Percentiles rank a stretch among this genome's conserved stretches.
These are phyloP conservation scores for Tritrichomonas musculus DNA, from an alignment of 208 protist species.

Conservation along the genomic window DNA sequence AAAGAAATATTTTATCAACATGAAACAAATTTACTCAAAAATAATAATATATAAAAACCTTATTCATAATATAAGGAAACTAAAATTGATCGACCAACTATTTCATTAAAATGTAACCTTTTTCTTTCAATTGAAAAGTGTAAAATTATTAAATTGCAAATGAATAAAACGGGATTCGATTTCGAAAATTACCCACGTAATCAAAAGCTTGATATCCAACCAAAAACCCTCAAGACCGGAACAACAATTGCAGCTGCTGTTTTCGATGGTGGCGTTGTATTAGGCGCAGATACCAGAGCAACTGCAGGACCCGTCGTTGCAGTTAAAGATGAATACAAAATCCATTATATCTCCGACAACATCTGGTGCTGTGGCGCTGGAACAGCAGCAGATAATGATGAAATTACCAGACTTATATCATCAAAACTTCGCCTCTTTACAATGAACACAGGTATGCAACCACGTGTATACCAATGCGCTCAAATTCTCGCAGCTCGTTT, in stretches of 20 bases:
- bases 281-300: constrained; percentile 98
- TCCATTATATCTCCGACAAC: constrained; percentile 99
- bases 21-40: no score
- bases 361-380: constrained; percentile 99
- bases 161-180: not conserved
- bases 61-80: no score
- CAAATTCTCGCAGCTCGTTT: constrained; percentile 92
- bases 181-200: not conserved
- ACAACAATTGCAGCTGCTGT: constrained; percentile 98
- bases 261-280: constrained; percentile 95
- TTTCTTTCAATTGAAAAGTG: no score
- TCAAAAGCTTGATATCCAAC: not conserved
- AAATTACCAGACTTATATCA: constrained; percentile 73
- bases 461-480: constrained; percentile 85
- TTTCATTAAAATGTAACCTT: no score
- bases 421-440: constrained; percentile 84
- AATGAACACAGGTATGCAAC: constrained; percentile 71
- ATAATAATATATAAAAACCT: no score
- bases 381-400: constrained; percentile 95
- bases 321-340: constrained; percentile 99
- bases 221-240: constrained; percentile 79
- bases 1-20: no score
- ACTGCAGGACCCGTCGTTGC: constrained; percentile 95
- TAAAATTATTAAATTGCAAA: no score
- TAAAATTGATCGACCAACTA: no score